These are phyloP conservation scores for Pezicula radicicola DNA, from an alignment of 2,329 filamentous ascomycete species.

Conservation along the genomic window DNA sequence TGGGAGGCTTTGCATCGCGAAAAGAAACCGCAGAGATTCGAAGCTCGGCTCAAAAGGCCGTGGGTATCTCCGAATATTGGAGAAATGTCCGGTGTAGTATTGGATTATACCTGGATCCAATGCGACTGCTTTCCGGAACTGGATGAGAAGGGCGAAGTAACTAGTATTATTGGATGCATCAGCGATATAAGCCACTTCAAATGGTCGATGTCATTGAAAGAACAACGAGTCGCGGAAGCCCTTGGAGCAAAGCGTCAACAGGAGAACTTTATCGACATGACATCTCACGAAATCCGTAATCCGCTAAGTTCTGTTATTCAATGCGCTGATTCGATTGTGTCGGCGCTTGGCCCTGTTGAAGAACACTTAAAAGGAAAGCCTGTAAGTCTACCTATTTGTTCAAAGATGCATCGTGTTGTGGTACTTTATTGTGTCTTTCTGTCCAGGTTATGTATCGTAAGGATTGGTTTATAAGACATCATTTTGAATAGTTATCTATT, in stretches of 20 bases:
- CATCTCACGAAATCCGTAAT: conserved; percentile 69
- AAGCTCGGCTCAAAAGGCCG: conserved; percentile 64
- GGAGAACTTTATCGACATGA: conserved; percentile 71
- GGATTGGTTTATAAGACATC: too few relatives aligned
- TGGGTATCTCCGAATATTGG: conserved; percentile 26
- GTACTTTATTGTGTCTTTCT: too few relatives aligned
- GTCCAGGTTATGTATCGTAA: too few relatives aligned
- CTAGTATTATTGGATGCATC: not conserved
- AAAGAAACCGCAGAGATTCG: conserved; percentile 62
- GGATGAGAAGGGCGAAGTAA: not conserved
- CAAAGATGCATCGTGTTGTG: too few relatives aligned
- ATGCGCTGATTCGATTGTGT: conserved; percentile 68
- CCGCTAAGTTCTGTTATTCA: conserved; percentile 72
- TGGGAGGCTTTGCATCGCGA: conserved; percentile 62
- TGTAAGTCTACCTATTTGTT: conserved; percentile 18
- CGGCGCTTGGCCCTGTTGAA: conserved; percentile 18
- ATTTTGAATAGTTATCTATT: too few relatives aligned
- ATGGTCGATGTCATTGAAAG: conserved; percentile 76
- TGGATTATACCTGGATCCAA: not conserved
- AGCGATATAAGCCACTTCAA: conserved; percentile 80
- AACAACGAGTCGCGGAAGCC: conserved; percentile 71
- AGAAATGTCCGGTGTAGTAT: not conserved
- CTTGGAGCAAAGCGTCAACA: conserved; percentile 73
- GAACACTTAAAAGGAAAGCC: conserved; percentile 32
- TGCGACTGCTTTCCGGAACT: not conserved